Base-by-base conservation (phyloP, 192 early-diverging fungal species). In the Coemansia sp. region DNA sequence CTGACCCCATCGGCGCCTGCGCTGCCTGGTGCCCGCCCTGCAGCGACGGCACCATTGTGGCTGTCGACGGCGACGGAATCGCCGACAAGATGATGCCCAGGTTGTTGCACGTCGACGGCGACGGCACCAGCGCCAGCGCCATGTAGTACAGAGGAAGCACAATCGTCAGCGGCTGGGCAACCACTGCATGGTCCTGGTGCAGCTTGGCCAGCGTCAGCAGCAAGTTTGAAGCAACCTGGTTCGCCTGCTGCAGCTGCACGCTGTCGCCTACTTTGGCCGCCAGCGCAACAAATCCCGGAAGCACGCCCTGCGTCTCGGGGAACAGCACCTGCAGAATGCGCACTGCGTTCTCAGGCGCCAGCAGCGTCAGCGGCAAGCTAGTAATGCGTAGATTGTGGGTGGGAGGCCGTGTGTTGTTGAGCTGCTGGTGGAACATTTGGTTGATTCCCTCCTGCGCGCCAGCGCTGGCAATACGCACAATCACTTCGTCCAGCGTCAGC, bases 31-130 rank as follows among this genome's bases (percentile, higher is more conserved):
- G 67, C 11, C 73, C 79, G 49, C 74, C 74, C 43, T 75, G 74
- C 69, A 82, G 53, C 67, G 74, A 76, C 37, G 79, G 82, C 57
- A 69, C 83, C 72, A 57, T 75, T 53, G 72, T 83, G 61, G 57
- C 78, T 56, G 69, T 85, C 58, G 62, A 82, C 61, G 58, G 87
- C 65, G 23, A 82, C n/a, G 90, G 85, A 19, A 91, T 87, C 14
- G 85, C 86, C 7, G 85, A 88, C 37, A 92, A 66, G 6, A 94
- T 71, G 38, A 96, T 94, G 4, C 94, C 94, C 24, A 96, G 73
- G 66, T 94, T 94, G 82, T 96, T 96, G 84, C 90, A 91, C 2
- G 93, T 93, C 37, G 93, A 94, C 3, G 94, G 92, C 24, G 89
- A 91, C 37, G 92, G 91, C 58, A 85, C 83, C 54, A 94, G 81